A percentile compares a stretch with the other conserved stretches of the same genome.
Conservation (phyloP, 768 basidiomycete genomes). For the Mycena vulgaris region DNA sequence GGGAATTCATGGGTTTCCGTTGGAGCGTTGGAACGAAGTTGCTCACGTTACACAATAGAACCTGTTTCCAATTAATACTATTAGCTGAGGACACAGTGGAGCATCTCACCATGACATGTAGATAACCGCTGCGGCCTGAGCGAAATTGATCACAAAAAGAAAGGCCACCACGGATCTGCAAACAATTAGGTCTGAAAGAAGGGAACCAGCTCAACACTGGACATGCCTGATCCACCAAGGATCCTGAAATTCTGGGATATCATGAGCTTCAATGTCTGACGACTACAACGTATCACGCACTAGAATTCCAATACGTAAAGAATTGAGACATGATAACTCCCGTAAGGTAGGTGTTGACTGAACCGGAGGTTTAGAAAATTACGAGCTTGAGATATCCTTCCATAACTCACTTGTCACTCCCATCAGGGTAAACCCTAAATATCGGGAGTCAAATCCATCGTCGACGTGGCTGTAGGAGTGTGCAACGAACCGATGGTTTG, state of each 20-base stretch:
- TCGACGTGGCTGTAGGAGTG: neutral
- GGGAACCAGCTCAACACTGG: no score
- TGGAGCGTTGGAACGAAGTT: no score
- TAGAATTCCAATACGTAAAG: slow-evolving; percentile 15
- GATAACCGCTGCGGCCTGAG: neutral
- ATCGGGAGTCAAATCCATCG: neutral
- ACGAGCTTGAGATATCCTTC: neutral
- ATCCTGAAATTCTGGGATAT: neutral
- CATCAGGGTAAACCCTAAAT: neutral
- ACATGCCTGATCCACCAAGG: slow-evolving; percentile 2
- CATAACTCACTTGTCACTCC: neutral
- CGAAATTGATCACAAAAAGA: neutral
- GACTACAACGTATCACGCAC: neutral
- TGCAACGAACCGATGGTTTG: neutral
- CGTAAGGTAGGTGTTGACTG: slow-evolving; percentile 4
- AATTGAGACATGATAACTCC: slow-evolving; percentile 21
- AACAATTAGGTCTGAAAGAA: neutral
- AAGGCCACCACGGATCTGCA: neutral
- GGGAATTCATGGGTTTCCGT: no score
- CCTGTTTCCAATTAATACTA: neutral
- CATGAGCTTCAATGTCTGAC: neutral
- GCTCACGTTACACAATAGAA: slow-evolving; percentile 6
- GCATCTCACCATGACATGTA: slow-evolving; percentile 8
- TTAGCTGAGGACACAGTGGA: neutral
- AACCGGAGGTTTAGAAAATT: neutral